These are phyloP conservation scores for Zalaria sp. DNA, from an alignment of 2,329 filamentous ascomycete genomes.

Conservation along the genomic window DNA sequence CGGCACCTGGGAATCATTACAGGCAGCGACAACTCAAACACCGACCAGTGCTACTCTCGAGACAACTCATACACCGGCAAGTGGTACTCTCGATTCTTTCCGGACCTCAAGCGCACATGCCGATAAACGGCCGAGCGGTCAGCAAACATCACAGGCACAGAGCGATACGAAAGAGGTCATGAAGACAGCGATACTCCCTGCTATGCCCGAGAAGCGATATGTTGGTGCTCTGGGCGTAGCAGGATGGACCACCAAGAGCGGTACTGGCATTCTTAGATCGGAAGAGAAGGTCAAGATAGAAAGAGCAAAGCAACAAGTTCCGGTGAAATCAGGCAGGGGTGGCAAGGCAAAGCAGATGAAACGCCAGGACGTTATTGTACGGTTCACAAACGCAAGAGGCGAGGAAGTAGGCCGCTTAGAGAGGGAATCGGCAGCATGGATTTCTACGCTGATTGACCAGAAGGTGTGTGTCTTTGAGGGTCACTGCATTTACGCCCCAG, in stretches of 20 bases:
- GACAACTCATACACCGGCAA: not conserved
- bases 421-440: slow-evolving; percentile 80
- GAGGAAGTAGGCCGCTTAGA: slow-evolving; percentile 77
- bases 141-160: slow-evolving; percentile 1
- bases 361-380: slow-evolving; percentile 73
- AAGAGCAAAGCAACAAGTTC: slow-evolving; percentile 58
- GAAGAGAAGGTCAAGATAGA: slow-evolving; percentile 79
- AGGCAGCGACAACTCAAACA: not conserved
- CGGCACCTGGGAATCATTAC: slow-evolving; percentile 41
- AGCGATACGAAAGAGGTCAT: not conserved
- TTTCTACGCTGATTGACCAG: slow-evolving; percentile 84
- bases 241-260: slow-evolving; percentile 84
- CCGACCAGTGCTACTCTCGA: not conserved
- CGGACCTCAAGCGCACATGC: slow-evolving; percentile 2
- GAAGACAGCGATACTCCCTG: slow-evolving; percentile 10
- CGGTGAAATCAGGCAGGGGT: slow-evolving; percentile 24
- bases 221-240: slow-evolving; percentile 84
- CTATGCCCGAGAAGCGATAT: slow-evolving; percentile 52
- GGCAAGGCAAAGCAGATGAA: slow-evolving; percentile 41
- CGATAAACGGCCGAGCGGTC: slow-evolving; percentile 1
- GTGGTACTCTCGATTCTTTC: not conserved
- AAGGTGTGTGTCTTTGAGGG: slow-evolving; percentile 78
- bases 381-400: slow-evolving; percentile 69
- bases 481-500: slow-evolving; percentile 76
- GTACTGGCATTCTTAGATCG: slow-evolving; percentile 58